Evolutionary conservation across 148 eudicot genomes (phyloP).

Genomic region (Dianthus caryophyllus): DNA sequence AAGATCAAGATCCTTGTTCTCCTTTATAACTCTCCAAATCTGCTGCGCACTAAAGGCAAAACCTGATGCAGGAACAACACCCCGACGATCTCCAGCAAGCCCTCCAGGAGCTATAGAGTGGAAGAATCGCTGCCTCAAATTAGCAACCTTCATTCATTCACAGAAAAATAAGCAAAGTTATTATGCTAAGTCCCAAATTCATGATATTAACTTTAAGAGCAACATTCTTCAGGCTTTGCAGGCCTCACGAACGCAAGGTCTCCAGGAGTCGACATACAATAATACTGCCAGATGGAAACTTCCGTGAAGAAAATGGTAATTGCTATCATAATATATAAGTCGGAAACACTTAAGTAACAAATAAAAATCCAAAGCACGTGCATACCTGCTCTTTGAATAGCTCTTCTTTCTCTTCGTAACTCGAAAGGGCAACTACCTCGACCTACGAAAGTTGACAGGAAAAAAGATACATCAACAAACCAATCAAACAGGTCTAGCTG

Average conservation of each 20-base stretch:
- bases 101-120: conserved; percentile 99
- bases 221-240: neutral
- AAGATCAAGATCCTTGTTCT: conserved; percentile 90
- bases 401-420: conserved; percentile 96
- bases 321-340: neutral
- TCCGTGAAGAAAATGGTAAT: neutral
- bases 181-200: neutral
- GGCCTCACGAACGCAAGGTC: neutral
- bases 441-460: conserved; percentile 44
- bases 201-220: too few relatives aligned
- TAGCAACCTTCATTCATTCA: conserved; percentile 59
- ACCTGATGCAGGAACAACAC: conserved; percentile 94
- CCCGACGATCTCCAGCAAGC: conserved; percentile 97
- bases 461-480: conserved; percentile 5
- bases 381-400: conserved; percentile 89
- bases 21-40: conserved; percentile 87
- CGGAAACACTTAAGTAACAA: conserved; percentile 1
- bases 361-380: neutral
- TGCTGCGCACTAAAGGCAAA: conserved; percentile 91
- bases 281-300: neutral
- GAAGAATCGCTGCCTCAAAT: conserved; percentile 71
- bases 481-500: neutral
- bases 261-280: neutral
- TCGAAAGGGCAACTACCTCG: conserved; percentile 93
- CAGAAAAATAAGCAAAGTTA: conserved; percentile 9